A percentile compares a stretch with the other conserved stretches of the same genome.
These are phyloP conservation scores for Kuraishia piskuri DNA, from an alignment of 805 yeast genomes.

Conservation along the genomic window DNA sequence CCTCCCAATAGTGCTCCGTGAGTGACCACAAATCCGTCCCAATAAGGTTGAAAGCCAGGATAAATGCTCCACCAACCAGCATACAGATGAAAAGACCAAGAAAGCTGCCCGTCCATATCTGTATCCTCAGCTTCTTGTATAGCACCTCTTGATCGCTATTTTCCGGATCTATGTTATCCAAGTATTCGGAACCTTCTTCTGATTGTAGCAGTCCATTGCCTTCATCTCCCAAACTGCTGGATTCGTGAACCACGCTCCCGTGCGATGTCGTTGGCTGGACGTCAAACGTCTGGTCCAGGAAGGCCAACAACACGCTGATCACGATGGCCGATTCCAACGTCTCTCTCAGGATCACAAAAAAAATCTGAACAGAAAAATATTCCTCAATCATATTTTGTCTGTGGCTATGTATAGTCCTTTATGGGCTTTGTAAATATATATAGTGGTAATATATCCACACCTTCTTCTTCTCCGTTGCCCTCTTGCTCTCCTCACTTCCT, in stretches of 20 bases:
- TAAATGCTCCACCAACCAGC: conserved; percentile 29
- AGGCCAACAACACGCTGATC: conserved; percentile 36
- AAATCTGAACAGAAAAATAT: conserved; percentile 35
- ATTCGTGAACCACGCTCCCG: not conserved
- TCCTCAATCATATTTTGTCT: conserved; percentile 12
- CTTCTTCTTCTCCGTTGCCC: not conserved
- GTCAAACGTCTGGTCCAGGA: conserved; percentile 25
- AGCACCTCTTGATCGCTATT: conserved; percentile 1
- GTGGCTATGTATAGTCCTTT: not conserved
- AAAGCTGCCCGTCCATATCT: conserved; percentile 36
- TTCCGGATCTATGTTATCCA: not conserved
- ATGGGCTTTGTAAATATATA: not conserved
- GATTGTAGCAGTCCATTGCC: not conserved
- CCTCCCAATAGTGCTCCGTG: conserved; percentile 42
- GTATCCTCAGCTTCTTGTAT: conserved; percentile 19
- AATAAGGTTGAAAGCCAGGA: conserved; percentile 29
- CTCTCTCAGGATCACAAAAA: conserved; percentile 36
- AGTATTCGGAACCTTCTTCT: not conserved
- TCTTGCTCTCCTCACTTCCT: not conserved
- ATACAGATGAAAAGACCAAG: conserved; percentile 30
- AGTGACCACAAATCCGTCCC: conserved; percentile 36
- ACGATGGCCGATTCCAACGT: conserved; percentile 39
- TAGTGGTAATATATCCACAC: not conserved
- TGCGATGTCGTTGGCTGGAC: not conserved
- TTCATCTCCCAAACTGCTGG: not conserved